phyloP scores from a whole-genome alignment of 768 basidiomycete genomes.

The Pulveroboletus sp. region DNA sequence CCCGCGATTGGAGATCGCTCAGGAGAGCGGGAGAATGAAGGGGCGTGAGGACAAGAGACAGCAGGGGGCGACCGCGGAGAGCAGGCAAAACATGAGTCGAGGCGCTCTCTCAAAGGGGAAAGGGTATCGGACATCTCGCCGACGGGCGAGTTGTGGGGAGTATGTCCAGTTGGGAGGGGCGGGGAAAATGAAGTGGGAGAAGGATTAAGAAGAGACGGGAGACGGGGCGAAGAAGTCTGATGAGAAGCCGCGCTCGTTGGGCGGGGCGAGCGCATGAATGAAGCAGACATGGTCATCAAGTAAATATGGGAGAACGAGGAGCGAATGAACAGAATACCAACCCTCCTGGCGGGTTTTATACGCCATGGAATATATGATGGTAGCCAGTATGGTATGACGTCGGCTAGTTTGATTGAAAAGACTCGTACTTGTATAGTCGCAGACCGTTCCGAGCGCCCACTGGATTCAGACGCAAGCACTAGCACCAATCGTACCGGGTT shows the following conservation, averaged over 20 bases:
- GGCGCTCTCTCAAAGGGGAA: constrained; percentile 18
- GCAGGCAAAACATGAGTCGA: neutral
- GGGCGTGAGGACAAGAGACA: neutral
- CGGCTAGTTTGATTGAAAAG: constrained; percentile 7
- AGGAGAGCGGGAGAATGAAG: constrained; percentile 16
- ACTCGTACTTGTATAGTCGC: too few relatives aligned
- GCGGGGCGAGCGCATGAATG: constrained; percentile 13
- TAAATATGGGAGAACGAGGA: neutral
- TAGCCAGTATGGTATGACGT: constrained; percentile 11
- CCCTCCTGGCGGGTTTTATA: constrained; percentile 11
- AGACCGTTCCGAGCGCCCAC: neutral
- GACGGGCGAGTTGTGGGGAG: constrained; percentile 6
- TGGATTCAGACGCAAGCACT: neutral
- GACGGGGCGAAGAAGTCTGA: constrained; percentile 14
- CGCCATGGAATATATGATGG: constrained; percentile 3
- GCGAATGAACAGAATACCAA: constrained; percentile 5
- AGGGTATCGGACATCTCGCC: constrained; percentile 15
- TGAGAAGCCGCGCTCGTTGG: constrained; percentile 3
- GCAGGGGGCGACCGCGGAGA: constrained; percentile 3
- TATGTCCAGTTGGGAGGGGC: neutral
- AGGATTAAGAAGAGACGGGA: constrained; percentile 26
- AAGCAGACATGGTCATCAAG: constrained; percentile 3
- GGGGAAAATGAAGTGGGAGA: constrained; percentile 9
- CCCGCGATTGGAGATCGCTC: constrained; percentile 11
- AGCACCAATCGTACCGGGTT: neutral